Conservation (phyloP, 2,329 filamentous ascomycete species). For the Calonectria ilicicola region DNA sequence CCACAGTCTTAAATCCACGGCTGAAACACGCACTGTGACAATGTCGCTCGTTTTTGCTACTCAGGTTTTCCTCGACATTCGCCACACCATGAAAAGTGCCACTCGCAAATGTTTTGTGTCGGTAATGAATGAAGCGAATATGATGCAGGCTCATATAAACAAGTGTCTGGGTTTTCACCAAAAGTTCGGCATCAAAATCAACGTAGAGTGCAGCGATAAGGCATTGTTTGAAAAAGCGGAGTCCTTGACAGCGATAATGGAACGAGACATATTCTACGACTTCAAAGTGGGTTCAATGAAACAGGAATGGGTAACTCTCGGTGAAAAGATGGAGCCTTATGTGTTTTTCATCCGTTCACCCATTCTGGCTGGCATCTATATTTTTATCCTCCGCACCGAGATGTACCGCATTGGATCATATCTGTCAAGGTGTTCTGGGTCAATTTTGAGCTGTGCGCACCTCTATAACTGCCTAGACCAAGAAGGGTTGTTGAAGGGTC, state of each 20-base stretch:
- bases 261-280: constrained; percentile 13
- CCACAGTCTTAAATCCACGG: constrained; percentile 48
- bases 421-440: constrained; percentile 53
- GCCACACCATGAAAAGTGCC: constrained; percentile 45
- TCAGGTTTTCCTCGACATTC: constrained; percentile 57
- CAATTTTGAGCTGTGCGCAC: constrained; percentile 52
- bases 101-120: constrained; percentile 5
- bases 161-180: constrained; percentile 1
- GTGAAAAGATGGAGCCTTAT: constrained; percentile 22
- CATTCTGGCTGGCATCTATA: constrained; percentile 52
- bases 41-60: constrained; percentile 54
- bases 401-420: constrained; percentile 48
- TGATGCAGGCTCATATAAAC: neutral
- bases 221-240: neutral
- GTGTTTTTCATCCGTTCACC: constrained; percentile 51
- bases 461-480: constrained; percentile 55
- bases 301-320: neutral
- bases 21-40: constrained; percentile 44
- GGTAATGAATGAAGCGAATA: constrained; percentile 23
- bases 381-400: constrained; percentile 48
- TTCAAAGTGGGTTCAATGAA: neutral
- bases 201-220: too few species aligned
- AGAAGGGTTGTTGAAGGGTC: constrained; percentile 40
- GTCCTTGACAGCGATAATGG: neutral
- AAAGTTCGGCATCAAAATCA: neutral